Evolutionary conservation across 176 grass and related monocot genomes (phyloP).

Genomic region (Oryza meridionalis): DNA sequence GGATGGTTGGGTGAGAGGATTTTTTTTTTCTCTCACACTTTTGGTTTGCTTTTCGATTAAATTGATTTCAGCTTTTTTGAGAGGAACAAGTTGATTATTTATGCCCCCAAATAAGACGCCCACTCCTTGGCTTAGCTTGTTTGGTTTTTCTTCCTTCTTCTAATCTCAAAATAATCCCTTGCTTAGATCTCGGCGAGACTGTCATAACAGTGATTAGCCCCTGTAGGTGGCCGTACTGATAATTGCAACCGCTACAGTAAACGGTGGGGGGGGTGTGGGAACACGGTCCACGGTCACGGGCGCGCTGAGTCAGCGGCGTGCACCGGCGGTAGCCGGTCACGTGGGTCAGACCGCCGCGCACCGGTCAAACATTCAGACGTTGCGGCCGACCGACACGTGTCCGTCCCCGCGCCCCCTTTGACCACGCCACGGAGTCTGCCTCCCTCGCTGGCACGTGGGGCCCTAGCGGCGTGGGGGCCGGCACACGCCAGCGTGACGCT

Average conservation of each 20-base stretch:
- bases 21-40: slow-evolving; percentile 27
- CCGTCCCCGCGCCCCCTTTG: slow-evolving; percentile 16
- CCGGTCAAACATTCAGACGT: slow-evolving; percentile 50
- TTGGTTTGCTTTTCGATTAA: slow-evolving; percentile 42
- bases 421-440: background rate
- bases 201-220: background rate
- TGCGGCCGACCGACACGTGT: slow-evolving; percentile 38
- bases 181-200: background rate
- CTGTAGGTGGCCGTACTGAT: background rate
- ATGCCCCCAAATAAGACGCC: slow-evolving; percentile 47
- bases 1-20: slow-evolving; percentile 37
- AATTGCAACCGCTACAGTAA: slow-evolving; percentile 22
- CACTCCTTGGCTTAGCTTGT: slow-evolving; percentile 28
- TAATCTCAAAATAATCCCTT: slow-evolving; percentile 15
- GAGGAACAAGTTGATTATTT: slow-evolving; percentile 44
- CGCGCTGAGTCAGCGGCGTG: slow-evolving; percentile 51
- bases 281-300: slow-evolving; percentile 44
- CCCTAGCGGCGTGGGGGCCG: background rate
- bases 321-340: slow-evolving; percentile 49
- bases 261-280: background rate
- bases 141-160: slow-evolving; percentile 10
- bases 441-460: background rate
- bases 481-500: slow-evolving; percentile 37
- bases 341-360: slow-evolving; percentile 29
- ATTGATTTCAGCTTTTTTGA: slow-evolving; percentile 47